A percentile compares a stretch with the other conserved stretches of the same genome.
phyloP scores from a whole-genome alignment of 163 green algal genomes.

The Scenedesmus sp. region DNA sequence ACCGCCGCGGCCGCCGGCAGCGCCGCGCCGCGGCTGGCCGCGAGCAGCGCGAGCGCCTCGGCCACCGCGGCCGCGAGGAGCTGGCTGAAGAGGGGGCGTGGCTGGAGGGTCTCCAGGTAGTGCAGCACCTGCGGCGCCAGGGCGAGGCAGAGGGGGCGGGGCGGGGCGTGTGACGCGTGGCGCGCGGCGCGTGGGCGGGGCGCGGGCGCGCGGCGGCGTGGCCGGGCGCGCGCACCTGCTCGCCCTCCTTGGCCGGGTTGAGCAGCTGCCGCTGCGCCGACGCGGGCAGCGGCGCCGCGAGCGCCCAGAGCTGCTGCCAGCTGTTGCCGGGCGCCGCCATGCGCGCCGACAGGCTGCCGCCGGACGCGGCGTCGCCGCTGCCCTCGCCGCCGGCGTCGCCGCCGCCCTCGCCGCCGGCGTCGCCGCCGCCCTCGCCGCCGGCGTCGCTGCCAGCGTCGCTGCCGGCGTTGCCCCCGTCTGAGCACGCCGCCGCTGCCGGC shows the following conservation, averaged over 20 bases:
- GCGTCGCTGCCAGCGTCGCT: no score
- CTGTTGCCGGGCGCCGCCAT: not conserved
- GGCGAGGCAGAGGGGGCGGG: no score
- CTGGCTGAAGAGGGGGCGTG: constrained; percentile 66
- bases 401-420: no score
- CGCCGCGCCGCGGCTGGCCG: constrained; percentile 36
- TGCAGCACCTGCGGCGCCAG: constrained; percentile 82
- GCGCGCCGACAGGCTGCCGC: not conserved
- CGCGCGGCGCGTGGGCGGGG: no score
- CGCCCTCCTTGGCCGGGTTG: constrained; percentile 78
- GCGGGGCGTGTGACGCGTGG: no score
- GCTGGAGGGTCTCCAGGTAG: constrained; percentile 78
- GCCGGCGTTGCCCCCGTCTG: no score
- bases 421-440: no score
- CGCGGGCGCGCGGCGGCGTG: no score
- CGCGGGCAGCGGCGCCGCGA: constrained; percentile 12
- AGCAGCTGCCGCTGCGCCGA: constrained; percentile 66
- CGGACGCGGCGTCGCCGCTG: not conserved
- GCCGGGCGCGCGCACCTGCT: constrained; percentile 49
- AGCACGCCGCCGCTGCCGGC: no score
- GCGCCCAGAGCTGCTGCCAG: constrained; percentile 42
- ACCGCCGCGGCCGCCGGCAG: constrained; percentile 53
- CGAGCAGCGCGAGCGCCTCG: constrained; percentile 57
- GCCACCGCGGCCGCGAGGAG: constrained; percentile 66
- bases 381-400: not conserved